Evolutionary conservation across 1,139 yeast genomes (phyloP).

Genomic region (Debaryomyces sp.): DNA sequence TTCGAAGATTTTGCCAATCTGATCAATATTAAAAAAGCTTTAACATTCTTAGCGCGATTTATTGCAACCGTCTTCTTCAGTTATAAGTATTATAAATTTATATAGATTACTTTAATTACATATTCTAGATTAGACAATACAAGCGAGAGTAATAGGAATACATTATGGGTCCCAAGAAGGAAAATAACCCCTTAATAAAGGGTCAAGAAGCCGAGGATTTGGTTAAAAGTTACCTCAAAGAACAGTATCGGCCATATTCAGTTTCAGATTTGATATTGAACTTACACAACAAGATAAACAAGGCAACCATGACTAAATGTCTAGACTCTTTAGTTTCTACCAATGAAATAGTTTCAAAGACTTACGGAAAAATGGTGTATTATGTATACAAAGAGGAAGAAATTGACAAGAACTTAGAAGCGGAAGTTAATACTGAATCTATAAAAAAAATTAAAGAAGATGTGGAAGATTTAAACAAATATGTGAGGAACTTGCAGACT

Average conservation of each 20-base stretch:
- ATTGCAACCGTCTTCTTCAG: slow-evolving; percentile 6
- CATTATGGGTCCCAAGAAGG: slow-evolving; percentile 10
- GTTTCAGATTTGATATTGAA: slow-evolving; percentile 39
- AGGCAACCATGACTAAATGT: slow-evolving; percentile 25
- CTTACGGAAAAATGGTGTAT: slow-evolving; percentile 37
- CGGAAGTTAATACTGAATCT: background rate
- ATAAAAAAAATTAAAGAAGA: slow-evolving; percentile 1
- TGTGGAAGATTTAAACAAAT: background rate
- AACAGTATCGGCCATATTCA: slow-evolving; percentile 43
- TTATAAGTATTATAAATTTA: background rate
- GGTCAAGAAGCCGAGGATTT: slow-evolving; percentile 13
- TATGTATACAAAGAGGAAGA: slow-evolving; percentile 30
- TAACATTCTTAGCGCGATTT: background rate
- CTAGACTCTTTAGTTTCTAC: slow-evolving; percentile 29
- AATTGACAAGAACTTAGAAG: slow-evolving; percentile 8
- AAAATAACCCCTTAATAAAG: slow-evolving; percentile 1
- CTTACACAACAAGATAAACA: slow-evolving; percentile 32
- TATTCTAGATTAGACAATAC: background rate
- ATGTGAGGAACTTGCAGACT: background rate
- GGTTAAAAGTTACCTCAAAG: slow-evolving; percentile 27
- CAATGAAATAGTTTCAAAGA: slow-evolving; percentile 28
- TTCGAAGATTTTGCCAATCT: no score
- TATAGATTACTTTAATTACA: background rate
- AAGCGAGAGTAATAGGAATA: background rate
- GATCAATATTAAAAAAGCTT: background rate